Base-by-base conservation (phyloP, 2,329 filamentous ascomycete genomes). In the Aspergillus unguis region DNA sequence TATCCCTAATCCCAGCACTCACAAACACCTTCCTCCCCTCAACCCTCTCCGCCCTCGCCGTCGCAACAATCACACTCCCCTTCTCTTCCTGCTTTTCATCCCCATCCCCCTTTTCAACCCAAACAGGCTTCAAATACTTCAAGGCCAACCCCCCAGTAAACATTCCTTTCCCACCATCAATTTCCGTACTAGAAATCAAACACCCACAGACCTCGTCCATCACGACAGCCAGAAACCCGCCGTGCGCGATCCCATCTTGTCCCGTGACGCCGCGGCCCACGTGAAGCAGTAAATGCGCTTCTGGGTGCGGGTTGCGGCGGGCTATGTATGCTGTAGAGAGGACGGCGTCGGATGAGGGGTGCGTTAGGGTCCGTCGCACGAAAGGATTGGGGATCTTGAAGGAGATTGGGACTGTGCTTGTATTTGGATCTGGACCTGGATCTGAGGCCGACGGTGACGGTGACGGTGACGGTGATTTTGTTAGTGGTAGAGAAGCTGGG, bases 11-110 rank as follows among this genome's bases (percentile, higher is more conserved):
- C 23, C 25, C 37, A 28, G 35, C 44, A 28, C 26, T 23, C 32
- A 54, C 27, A 48, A 48, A 52, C 27, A 54, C 49, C 48, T 54
- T 54, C 48, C 52, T 52, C 44, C 52, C 52, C 23, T 48, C 44
- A 17, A 52, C 32, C 48, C 26, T 40, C 23, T 28, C 29, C 44
- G 52, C 37, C 48, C 27, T 44, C 11, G 48, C 48, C 48, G 33
- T 33, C 17, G 48, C 52, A 28, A 54, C 38, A 32, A 54, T 41
- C 10, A 52, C 38, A 27, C 33, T 31, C 25, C 44, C 33, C 5
- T n/a, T 26, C 26, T 9, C 26, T 3, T 26, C 10, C 31, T 38
- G 28, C 25, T 26, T 9, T 6, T n/a, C 25, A 32, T 11, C 29
- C 28, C 42, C 31, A 44, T 9, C 17, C 7, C 42, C 42, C 8